Conservation (phyloP, 2,329 filamentous ascomycete genomes). For the Botryotinia narcissicola region DNA sequence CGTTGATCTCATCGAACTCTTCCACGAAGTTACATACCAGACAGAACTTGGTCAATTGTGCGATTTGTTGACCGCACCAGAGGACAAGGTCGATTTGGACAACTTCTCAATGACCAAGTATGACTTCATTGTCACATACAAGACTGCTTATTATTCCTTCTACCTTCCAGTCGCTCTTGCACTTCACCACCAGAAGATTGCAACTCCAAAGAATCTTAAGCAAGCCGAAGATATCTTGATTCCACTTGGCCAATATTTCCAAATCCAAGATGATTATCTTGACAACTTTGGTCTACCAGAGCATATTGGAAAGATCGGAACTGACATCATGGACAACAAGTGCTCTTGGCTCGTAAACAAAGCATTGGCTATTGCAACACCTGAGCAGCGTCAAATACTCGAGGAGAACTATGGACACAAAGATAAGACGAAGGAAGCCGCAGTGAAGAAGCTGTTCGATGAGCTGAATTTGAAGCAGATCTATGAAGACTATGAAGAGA, state of each 20-base stretch:
- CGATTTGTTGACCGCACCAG: constrained; percentile 91
- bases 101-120: constrained; percentile 97
- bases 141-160: constrained; percentile 99
- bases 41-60: constrained; percentile 94
- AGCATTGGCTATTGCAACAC: constrained; percentile 74
- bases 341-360: constrained; percentile 98
- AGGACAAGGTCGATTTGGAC: constrained; percentile 86
- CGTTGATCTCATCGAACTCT: constrained; percentile 88
- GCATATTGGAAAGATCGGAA: constrained; percentile 96
- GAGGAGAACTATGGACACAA: constrained; percentile 95
- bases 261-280: constrained; percentile 97
- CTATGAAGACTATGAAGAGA: constrained; percentile 89
- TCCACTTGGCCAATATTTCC: constrained; percentile 98
- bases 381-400: constrained; percentile 83
- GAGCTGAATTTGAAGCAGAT: constrained; percentile 80
- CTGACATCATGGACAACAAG: constrained; percentile 99
- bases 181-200: constrained; percentile 79
- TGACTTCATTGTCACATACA: constrained; percentile 98
- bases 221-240: constrained; percentile 90
- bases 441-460: constrained; percentile 84
- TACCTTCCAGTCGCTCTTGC: constrained; percentile 94
- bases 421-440: constrained; percentile 76
- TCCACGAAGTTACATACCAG: constrained; percentile 91
- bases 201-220: constrained; percentile 84
- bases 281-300: constrained; percentile 94